These are phyloP conservation scores for Phlegmacium glaucopus DNA, from an alignment of 768 basidiomycete species.

Conservation along the genomic window DNA sequence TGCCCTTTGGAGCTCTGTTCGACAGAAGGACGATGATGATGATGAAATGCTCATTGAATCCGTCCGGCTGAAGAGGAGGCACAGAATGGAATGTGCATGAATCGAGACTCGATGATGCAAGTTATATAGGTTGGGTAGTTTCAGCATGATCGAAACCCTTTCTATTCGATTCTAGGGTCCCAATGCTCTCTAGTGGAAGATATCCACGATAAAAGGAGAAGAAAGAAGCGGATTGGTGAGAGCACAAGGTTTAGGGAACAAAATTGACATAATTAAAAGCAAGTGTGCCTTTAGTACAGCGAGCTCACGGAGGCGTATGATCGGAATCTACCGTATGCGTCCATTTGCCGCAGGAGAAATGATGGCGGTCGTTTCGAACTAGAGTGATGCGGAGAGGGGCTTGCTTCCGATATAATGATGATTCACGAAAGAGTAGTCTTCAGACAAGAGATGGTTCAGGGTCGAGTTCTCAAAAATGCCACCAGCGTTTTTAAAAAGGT, in stretches of 20 bases:
- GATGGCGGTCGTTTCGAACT: background rate
- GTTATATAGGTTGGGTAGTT: constrained; percentile 24
- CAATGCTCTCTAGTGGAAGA: constrained; percentile 17
- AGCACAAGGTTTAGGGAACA: constrained; percentile 16
- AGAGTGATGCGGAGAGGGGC: background rate
- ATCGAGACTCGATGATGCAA: constrained; percentile 12
- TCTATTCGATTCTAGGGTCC: constrained; percentile 15
- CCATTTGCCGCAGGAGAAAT: background rate
- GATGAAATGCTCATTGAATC: constrained; percentile 12
- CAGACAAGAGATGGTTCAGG: no score
- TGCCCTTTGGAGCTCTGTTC: constrained; percentile 49
- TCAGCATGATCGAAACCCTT: constrained; percentile 20
- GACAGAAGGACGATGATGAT: constrained; percentile 31
- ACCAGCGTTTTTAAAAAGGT: no score
- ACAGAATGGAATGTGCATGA: constrained; percentile 15
- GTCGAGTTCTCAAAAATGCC: background rate
- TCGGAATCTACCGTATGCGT: constrained; percentile 22
- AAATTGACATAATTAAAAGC: constrained; percentile 19
- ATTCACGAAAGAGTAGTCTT: no score
- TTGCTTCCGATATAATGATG: no score
- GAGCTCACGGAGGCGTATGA: constrained; percentile 11
- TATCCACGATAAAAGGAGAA: constrained; percentile 14
- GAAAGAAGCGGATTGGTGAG: constrained; percentile 15
- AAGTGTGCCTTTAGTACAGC: constrained; percentile 6
- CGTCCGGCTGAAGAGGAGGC: constrained; percentile 9